Conservation (phyloP, 2,329 filamentous ascomycete species). For the Neoscytalidium dimidiatum region DNA sequence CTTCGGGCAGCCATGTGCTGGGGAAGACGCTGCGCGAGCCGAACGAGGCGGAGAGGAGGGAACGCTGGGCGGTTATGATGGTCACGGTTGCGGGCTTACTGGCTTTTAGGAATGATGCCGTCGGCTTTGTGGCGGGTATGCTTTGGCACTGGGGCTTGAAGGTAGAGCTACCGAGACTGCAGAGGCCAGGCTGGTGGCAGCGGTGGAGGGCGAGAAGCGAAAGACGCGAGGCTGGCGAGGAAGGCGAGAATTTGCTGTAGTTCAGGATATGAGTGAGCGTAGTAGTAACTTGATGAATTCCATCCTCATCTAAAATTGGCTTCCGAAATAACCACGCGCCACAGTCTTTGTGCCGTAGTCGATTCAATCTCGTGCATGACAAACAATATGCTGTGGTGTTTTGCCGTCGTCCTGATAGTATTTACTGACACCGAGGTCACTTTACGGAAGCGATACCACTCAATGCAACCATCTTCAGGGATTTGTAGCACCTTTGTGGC, state of each 20-base stretch:
- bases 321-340: no score
- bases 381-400: no score
- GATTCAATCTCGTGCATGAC: no score
- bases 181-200: conserved; percentile 3
- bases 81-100: conserved; percentile 80
- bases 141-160: conserved; percentile 71
- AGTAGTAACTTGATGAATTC: no score
- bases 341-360: no score
- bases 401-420: no score
- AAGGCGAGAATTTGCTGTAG: background rate
- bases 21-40: conserved; percentile 54
- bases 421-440: no score
- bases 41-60: conserved; percentile 67
- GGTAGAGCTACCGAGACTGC: conserved; percentile 1
- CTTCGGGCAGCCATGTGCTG: conserved; percentile 21
- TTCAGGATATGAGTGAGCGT: background rate
- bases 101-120: conserved; percentile 85
- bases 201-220: background rate
- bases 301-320: no score
- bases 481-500: no score
- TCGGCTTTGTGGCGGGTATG: conserved; percentile 83
- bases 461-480: no score
- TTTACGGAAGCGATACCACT: no score
- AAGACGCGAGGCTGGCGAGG: background rate
- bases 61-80: conserved; percentile 87